Evolutionary conservation across 495 filamentous ascomycete genomes (phyloP), one percentile per base, ranked within the genome.

Genomic region (Penicillium angulare): DNA sequence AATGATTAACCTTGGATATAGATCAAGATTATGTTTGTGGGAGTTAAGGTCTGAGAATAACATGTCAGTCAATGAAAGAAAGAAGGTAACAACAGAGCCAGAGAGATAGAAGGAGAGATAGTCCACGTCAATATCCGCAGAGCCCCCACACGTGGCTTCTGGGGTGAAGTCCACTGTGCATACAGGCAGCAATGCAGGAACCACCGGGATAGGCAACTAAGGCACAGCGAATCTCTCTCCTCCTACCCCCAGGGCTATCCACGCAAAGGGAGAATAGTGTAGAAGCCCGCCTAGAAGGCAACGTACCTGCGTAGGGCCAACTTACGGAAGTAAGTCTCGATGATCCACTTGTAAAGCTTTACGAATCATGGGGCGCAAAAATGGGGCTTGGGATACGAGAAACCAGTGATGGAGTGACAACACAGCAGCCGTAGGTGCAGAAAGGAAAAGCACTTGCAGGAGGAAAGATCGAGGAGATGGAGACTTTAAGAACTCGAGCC

Each of bases 401-500:
- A 49, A 24, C 47, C 46, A 46, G 43, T 47, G 48, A 62, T 57
- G 59, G 43, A 62, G 59, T 59, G 57, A 55, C 52, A 64, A 67
- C 64, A 46, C 59, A 64, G 49, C 55, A 61, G 51, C 44, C 23
- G 41, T 40, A 23, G 57, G 52, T 45, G 56, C 55, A 52, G 52
- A 52, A 57, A 47, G 52, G 38, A 47, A 61, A 64, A 68, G 57
- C 63, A 61, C 61, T 68, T 63, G 56, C 60, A 55, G 54, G 49
- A 59, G 53, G 47, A 49, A 53, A 60, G 53, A 57, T 36, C 45
- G 65, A 67, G 67, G 64, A 60, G 34, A 62, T 50, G 48, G 55
- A 61, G 59, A 49, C 63, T 68, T 75, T 69, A 75, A 67, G 63
- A 63, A 61, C 64, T 57, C 56, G 43, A 54, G 55, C 60, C 55